These are phyloP conservation scores for Neophaeococcomyces aloes DNA, from an alignment of 2,329 filamentous ascomycete species.

Conservation along the genomic window DNA sequence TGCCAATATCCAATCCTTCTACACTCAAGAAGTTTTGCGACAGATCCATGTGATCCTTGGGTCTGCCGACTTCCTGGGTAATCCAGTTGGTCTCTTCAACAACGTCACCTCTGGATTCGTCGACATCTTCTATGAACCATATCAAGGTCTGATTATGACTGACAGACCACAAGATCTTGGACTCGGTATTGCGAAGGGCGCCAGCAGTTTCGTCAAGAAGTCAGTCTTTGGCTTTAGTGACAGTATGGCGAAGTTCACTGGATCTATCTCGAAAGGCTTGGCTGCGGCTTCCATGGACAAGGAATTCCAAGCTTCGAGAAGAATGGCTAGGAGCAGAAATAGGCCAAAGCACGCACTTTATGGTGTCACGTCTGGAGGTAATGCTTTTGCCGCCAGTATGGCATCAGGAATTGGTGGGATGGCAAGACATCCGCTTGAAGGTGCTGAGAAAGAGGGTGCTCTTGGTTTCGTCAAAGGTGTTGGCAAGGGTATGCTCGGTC, in stretches of 20 bases:
- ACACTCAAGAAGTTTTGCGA: slow-evolving; percentile 89
- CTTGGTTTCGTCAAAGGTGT: slow-evolving; percentile 95
- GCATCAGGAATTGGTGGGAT: slow-evolving; percentile 90
- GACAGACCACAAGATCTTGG: slow-evolving; percentile 93
- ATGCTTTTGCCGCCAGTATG: slow-evolving; percentile 84
- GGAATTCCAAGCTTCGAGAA: slow-evolving; percentile 91
- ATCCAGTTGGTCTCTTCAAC: slow-evolving; percentile 95
- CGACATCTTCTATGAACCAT: slow-evolving; percentile 98
- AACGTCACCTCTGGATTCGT: slow-evolving; percentile 94
- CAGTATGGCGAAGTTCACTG: slow-evolving; percentile 95
- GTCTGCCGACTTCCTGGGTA: slow-evolving; percentile 93
- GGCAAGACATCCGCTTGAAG: slow-evolving; percentile 85
- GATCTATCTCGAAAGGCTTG: slow-evolving; percentile 90
- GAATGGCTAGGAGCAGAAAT: slow-evolving; percentile 87
- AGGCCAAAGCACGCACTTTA: slow-evolving; percentile 94
- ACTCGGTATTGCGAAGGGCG: slow-evolving; percentile 88
- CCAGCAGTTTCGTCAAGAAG: slow-evolving; percentile 96
- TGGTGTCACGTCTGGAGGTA: slow-evolving; percentile 88
- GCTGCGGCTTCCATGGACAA: slow-evolving; percentile 94
- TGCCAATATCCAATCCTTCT: slow-evolving; percentile 83
- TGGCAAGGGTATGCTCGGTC: slow-evolving; percentile 82
- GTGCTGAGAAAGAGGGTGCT: slow-evolving; percentile 88
- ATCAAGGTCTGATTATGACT: slow-evolving; percentile 92
- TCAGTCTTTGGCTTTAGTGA: slow-evolving; percentile 95
- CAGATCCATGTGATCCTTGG: slow-evolving; percentile 96